A percentile compares a stretch with the other conserved stretches of the same genome.
These are phyloP conservation scores for Insectozyma bohioensis DNA, from an alignment of 1,139 yeast genomes.

Conservation along the genomic window DNA sequence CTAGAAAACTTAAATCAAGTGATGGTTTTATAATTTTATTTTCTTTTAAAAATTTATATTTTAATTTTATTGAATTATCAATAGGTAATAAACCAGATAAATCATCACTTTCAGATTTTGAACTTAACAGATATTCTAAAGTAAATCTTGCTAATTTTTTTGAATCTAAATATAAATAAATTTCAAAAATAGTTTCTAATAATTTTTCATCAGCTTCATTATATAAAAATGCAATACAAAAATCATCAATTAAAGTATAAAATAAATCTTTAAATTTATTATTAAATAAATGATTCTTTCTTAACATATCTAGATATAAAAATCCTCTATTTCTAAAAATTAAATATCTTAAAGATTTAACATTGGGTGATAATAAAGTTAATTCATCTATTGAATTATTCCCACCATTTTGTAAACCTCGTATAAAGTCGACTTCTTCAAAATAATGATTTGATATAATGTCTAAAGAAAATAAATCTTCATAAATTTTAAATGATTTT, in stretches of 20 bases:
- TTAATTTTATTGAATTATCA: constrained; percentile 10
- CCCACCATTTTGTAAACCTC: constrained; percentile 44
- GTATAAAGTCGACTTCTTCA: constrained; percentile 39
- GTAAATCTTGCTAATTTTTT: constrained; percentile 58
- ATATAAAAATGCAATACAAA: constrained; percentile 55
- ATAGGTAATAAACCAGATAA: constrained; percentile 38
- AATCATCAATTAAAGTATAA: constrained; percentile 53
- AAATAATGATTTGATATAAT: constrained; percentile 55
- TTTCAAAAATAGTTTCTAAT: constrained; percentile 45
- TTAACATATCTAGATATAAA: constrained; percentile 54
- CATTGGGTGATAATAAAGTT: constrained; percentile 59
- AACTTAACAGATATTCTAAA: constrained; percentile 61
- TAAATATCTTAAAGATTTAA: constrained; percentile 71
- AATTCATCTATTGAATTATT: constrained; percentile 41
- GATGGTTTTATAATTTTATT: constrained; percentile 1
- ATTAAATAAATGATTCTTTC: constrained; percentile 9
- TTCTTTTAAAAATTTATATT: neutral
- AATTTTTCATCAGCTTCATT: constrained; percentile 63
- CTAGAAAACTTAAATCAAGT: constrained; percentile 23
- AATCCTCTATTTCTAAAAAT: constrained; percentile 82
- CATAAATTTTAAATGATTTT: constrained; percentile 57
- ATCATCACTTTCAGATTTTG: constrained; percentile 47
- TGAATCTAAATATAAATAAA: constrained; percentile 49
- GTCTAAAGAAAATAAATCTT: constrained; percentile 64
- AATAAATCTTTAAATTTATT: constrained; percentile 26